Base-by-base conservation (phyloP, 163 green algal genomes). In the Trebouxia gelatinosa region DNA sequence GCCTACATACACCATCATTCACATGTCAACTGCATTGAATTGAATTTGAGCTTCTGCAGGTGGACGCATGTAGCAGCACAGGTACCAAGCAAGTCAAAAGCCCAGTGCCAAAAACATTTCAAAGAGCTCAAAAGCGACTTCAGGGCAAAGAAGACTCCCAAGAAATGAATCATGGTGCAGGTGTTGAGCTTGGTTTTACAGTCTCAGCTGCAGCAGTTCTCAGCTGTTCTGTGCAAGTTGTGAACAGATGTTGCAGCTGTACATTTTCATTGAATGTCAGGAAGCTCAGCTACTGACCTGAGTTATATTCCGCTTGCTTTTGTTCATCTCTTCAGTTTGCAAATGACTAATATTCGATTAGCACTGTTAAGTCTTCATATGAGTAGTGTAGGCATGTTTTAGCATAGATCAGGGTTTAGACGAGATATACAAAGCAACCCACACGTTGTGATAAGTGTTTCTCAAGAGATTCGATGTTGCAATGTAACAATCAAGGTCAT, bases 21-120 rank as follows among this genome's bases (percentile, higher is more conserved):
- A 26, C 5, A 39, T 9, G 26, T 2, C 57, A 66, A 26, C 28
- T 23, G 13, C 43, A 54, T n/a, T n/a, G 43, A 26, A 66, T 32
- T 66, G 57, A 17, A 32, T 32, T 66, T 66, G 4, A 66, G 19
- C 11, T 19, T 2, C 5, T 75, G 67, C 58, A 75, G 83, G 57
- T 91, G 82, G 90, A 87, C 87, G 28, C 75, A 80, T 17, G 86
- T 97, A 16, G 82, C 90, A 3, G 71, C 75, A 26, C 58, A 81
- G 32, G 92, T 96, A 40, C 82, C 82, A 2, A 92, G 90, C 51
- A 96, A 97, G 86, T 87, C 37, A 77, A 97, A 94, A 83, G 82
- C 85, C 59, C 75, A 92, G 72, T 98, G 94, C 85, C 91, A 93
- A 67, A 87, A 85, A 70, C 86, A 89, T 16, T 98, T 97, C 89